phyloP scores from a whole-genome alignment of 495 filamentous ascomycete species.

The Tuber magnatum region DNA sequence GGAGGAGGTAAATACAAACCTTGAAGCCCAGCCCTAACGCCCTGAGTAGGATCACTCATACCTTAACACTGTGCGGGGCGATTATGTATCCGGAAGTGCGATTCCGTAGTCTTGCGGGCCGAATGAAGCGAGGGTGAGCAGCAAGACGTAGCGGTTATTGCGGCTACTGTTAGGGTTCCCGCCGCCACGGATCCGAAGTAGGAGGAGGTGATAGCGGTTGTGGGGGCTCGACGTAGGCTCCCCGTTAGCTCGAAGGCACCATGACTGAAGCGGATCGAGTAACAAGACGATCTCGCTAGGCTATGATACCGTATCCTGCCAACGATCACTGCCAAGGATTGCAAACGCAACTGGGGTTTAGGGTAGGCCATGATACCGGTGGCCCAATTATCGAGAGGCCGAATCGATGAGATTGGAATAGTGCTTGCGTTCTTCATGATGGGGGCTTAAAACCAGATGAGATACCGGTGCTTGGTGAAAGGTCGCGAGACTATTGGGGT shows the following conservation, averaged over 20 bases:
- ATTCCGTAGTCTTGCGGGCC: background rate
- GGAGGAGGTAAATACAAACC: slow-evolving; percentile 10
- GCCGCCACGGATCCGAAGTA: background rate
- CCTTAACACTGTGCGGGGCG: background rate
- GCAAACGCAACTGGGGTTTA: background rate
- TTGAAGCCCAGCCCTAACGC: slow-evolving; percentile 29
- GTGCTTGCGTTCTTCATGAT: background rate
- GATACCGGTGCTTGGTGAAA: background rate
- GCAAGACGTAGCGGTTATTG: background rate
- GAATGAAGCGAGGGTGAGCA: background rate
- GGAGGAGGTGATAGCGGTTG: background rate
- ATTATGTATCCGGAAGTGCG: background rate
- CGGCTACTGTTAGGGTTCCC: no score
- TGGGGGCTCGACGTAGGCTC: background rate
- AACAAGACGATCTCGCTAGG: background rate
- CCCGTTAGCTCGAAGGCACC: background rate
- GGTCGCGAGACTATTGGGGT: background rate
- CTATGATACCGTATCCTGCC: background rate
- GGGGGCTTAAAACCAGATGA: background rate
- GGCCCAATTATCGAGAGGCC: background rate
- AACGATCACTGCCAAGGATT: background rate
- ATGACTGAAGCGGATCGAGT: background rate
- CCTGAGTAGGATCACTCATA: slow-evolving; percentile 26
- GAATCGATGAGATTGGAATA: background rate
- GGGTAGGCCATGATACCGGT: background rate